These are phyloP conservation scores for Cyclostephanos tholiformis DNA, from an alignment of 108 stramenopile species.

Conservation along the genomic window DNA sequence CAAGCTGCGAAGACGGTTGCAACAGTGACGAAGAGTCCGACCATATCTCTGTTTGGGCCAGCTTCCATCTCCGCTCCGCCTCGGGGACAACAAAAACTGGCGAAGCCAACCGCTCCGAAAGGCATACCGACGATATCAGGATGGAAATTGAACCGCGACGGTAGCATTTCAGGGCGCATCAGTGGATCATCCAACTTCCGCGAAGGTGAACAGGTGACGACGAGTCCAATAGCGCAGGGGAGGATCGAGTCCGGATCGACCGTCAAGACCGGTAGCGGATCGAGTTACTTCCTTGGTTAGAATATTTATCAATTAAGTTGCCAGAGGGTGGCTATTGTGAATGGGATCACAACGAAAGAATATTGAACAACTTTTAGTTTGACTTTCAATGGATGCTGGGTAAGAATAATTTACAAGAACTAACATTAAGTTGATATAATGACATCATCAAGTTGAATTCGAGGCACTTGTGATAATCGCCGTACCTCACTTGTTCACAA, in stretches of 20 bases:
- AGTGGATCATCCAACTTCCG: conserved; percentile 64
- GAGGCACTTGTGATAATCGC: no score
- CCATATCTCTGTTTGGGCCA: conserved; percentile 51
- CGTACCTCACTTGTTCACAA: no score
- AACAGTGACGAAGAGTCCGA: conserved; percentile 37
- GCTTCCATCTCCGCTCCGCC: conserved; percentile 20
- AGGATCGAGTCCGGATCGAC: conserved; percentile 57
- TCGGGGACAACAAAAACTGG: conserved; percentile 12
- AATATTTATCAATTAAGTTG: background rate
- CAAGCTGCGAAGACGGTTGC: conserved; percentile 22
- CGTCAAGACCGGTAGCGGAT: conserved; percentile 78
- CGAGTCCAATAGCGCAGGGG: conserved; percentile 67
- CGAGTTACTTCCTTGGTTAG: conserved; percentile 65
- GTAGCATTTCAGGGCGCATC: conserved; percentile 65
- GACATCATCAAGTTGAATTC: background rate
- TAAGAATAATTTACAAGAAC: background rate
- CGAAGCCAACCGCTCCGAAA: conserved; percentile 46
- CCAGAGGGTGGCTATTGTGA: background rate
- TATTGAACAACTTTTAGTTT: conserved; percentile 2
- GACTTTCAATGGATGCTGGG: background rate
- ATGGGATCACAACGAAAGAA: background rate
- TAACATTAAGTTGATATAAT: background rate
- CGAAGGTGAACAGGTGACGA: conserved; percentile 71
- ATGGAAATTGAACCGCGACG: conserved; percentile 72
- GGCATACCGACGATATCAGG: conserved; percentile 71